Evolutionary conservation across 352 stramenopile species (phyloP).

Genomic region (Globisporangium takayamanum): DNA sequence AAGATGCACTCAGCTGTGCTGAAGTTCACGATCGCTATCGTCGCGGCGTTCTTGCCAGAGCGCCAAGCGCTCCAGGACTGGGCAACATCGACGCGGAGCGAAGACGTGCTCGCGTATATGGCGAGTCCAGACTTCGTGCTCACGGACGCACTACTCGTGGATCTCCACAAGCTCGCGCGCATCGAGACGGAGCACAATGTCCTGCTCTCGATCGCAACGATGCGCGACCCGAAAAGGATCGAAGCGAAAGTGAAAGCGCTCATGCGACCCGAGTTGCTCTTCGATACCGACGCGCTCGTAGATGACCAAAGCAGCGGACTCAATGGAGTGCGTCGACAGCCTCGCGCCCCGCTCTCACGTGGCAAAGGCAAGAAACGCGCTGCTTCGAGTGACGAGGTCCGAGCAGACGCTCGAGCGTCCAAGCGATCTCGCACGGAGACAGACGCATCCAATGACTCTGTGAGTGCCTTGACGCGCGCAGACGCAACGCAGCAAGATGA

Average conservation of each 20-base stretch:
- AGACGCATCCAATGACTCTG: constrained; percentile 7
- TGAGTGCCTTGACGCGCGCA: neutral
- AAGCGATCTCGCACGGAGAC: constrained; percentile 2
- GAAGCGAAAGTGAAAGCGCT: constrained; percentile 35
- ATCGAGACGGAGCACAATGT: constrained; percentile 45
- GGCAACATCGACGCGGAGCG: constrained; percentile 14
- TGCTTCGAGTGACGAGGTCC: neutral
- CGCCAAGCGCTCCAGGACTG: constrained; percentile 18
- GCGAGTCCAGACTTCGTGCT: constrained; percentile 23
- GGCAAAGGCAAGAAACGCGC: constrained; percentile 19
- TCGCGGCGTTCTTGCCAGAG: constrained; percentile 24
- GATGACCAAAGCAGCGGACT: neutral
- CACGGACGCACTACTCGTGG: constrained; percentile 22
- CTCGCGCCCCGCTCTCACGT: neutral
- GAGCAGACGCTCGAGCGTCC: neutral
- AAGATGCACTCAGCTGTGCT: constrained; percentile 23
- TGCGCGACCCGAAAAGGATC: constrained; percentile 37
- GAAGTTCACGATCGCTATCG: constrained; percentile 27
- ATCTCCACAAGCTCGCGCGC: constrained; percentile 38
- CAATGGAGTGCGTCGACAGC: neutral
- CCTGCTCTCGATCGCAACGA: constrained; percentile 41
- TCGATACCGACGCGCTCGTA: constrained; percentile 11
- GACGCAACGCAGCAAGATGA: constrained; percentile 12
- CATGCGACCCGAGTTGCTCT: constrained; percentile 43
- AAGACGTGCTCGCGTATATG: constrained; percentile 16